A percentile compares a stretch with the other conserved stretches of the same genome.
These are phyloP conservation scores for Fusarium bulbicola DNA, from an alignment of 2,329 filamentous ascomycete genomes.

Conservation along the genomic window DNA sequence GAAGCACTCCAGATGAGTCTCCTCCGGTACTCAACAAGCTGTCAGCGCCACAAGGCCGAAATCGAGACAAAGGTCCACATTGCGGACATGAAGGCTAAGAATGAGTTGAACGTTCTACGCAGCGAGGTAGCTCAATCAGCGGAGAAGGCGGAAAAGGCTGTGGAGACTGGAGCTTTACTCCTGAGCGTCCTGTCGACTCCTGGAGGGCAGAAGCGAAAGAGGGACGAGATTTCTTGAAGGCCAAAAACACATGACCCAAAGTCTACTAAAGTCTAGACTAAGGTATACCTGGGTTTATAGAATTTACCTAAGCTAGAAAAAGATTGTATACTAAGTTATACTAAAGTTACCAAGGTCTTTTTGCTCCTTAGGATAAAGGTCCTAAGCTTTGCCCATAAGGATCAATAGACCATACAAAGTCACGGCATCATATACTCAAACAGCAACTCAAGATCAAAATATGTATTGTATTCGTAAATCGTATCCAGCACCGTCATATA, in stretches of 20 bases:
- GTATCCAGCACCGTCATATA: not conserved
- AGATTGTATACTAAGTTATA: not conserved
- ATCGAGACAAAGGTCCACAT: not conserved
- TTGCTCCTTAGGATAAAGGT: fast-evolving
- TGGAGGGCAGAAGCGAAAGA: not conserved
- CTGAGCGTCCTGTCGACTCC: not conserved
- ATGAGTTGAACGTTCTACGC: too few relatives aligned
- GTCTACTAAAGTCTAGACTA: too few relatives aligned
- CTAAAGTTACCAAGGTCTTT: not conserved
- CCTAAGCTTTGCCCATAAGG: not conserved
- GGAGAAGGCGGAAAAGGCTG: not conserved
- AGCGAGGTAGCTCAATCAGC: not conserved
- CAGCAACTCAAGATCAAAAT: not conserved
- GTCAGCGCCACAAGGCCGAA: fast-evolving
- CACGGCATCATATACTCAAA: not conserved
- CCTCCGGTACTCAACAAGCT: not conserved
- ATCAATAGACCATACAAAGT: not conserved
- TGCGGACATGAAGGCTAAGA: too few relatives aligned
- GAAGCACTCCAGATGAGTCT: not conserved
- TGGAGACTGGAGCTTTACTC: fast-evolving
- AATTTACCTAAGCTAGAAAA: not conserved
- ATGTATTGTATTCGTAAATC: conserved; percentile 14
- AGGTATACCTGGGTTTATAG: not conserved
- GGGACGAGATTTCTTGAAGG: not conserved
- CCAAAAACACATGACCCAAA: too few relatives aligned